phyloP scores from a whole-genome alignment of 1,284 basidiomycete species.

The Trichosporon ovoides region DNA sequence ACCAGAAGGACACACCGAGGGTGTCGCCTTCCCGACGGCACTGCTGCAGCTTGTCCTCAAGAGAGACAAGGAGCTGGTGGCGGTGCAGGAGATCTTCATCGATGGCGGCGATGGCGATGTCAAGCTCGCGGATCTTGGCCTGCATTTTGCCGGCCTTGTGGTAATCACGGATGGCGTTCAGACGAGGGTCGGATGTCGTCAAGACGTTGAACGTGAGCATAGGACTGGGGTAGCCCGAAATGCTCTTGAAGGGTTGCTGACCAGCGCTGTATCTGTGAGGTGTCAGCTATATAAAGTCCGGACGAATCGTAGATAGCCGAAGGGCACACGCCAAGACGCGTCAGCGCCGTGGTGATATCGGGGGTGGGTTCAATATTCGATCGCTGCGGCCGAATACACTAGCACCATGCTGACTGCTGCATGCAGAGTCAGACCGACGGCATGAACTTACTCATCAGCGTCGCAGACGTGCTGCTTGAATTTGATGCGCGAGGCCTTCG shows the following conservation, averaged over 20 bases:
- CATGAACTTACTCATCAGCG: conserved; percentile 44
- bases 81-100: conserved; percentile 32
- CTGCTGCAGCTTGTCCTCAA: conserved; percentile 33
- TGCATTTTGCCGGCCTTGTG: conserved; percentile 38
- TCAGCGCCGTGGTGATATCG: conserved; percentile 9
- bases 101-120: conserved; percentile 24
- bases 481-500: conserved; percentile 40
- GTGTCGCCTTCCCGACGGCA: conserved; percentile 28
- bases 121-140: conserved; percentile 24
- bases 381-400: neutral
- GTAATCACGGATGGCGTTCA: conserved; percentile 38
- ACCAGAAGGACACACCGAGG: conserved; percentile 37
- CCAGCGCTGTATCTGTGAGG: conserved; percentile 41
- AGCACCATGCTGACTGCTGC: neutral
- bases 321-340: conserved; percentile 10
- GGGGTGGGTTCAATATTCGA: neutral
- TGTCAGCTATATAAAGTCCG: conserved; percentile 2
- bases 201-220: conserved; percentile 45
- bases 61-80: conserved; percentile 31
- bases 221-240: conserved; percentile 33
- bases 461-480: conserved; percentile 50
- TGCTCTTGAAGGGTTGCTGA: conserved; percentile 36
- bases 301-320: conserved; percentile 5
- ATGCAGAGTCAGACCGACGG: neutral
- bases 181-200: conserved; percentile 42